Evolutionary conservation across 306 rosid species (phyloP).

Genomic region (Medicago arabica): DNA sequence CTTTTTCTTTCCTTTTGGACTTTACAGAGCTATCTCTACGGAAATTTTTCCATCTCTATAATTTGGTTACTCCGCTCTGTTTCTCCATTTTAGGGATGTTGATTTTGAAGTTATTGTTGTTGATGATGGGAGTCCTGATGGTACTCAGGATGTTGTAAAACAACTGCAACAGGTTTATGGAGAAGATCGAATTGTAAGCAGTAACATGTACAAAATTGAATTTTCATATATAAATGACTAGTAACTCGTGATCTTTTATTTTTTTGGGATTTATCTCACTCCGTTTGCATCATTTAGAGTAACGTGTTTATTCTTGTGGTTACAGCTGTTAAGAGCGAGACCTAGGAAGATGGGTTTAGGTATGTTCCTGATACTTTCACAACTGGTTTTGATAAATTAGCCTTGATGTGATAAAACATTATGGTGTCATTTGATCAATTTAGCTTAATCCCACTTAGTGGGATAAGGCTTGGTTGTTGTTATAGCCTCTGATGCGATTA

Average conservation of each 20-base stretch:
- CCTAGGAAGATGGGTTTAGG: conserved; percentile 94
- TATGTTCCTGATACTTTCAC: conserved; percentile 40
- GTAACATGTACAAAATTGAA: conserved; percentile 11
- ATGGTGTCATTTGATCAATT: no score
- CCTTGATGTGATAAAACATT: conserved; percentile 32
- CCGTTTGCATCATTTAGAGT: conserved; percentile 20
- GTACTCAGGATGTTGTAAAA: conserved; percentile 84
- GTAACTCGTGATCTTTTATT: conserved; percentile 6
- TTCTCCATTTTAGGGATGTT: conserved; percentile 60
- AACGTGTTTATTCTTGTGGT: conserved; percentile 36
- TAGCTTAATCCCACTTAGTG: no score
- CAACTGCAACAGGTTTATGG: conserved; percentile 90
- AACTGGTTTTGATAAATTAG: conserved; percentile 22
- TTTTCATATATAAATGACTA: conserved; percentile 6
- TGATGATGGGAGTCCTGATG: conserved; percentile 98
- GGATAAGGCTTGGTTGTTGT: no score
- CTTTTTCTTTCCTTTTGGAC: no score
- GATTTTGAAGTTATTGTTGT: conserved; percentile 90
- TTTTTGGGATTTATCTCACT: background rate
- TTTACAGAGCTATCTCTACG: background rate
- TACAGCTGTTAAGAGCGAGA: conserved; percentile 83
- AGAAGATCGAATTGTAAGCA: conserved; percentile 83
- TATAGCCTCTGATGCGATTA: conserved; percentile 38
- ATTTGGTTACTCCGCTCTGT: conserved; percentile 17
- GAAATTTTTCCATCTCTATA: no score